phyloP scores from a whole-genome alignment of 345 rosid genomes.

The Raphanus raphanistrum region DNA sequence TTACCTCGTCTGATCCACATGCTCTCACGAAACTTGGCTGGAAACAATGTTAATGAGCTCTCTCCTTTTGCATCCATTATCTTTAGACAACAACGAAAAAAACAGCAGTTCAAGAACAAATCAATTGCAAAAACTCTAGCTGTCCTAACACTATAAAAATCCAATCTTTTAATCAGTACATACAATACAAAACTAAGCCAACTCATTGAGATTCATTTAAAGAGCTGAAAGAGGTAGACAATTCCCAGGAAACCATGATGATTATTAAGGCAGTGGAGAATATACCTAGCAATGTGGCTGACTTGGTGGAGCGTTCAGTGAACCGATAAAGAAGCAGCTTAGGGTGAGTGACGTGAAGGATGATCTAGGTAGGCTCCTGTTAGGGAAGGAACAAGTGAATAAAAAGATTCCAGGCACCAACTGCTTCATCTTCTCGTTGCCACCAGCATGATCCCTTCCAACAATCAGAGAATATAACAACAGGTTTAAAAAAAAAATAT shows the following conservation, averaged over 20 bases:
- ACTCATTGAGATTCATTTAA: neutral
- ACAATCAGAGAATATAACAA: neutral
- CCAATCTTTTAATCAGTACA: neutral
- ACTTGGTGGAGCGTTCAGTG: neutral
- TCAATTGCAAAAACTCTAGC: neutral
- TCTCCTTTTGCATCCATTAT: conserved; percentile 74
- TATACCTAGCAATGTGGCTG: neutral
- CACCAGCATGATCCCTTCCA: conserved; percentile 92
- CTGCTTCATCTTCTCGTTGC: conserved; percentile 75
- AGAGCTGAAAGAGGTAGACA: neutral
- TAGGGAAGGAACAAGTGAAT: neutral
- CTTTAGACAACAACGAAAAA: conserved; percentile 34
- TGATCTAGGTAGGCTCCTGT: conserved; percentile 9
- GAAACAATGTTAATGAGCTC: conserved; percentile 75
- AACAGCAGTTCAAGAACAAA: neutral
- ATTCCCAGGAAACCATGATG: conserved; percentile 1
- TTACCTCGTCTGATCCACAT: conserved; percentile 94
- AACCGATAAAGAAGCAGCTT: conserved; percentile 24
- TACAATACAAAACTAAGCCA: neutral
- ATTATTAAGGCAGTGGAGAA: neutral
- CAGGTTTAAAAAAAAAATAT: neutral
- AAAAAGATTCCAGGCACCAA: conserved; percentile 51
- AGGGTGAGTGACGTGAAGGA: neutral
- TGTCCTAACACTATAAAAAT: neutral
- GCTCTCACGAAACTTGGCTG: conserved; percentile 89